Evolutionary conservation across 2,329 filamentous ascomycete genomes (phyloP).

Genomic region (Fusarium nematophilum): DNA sequence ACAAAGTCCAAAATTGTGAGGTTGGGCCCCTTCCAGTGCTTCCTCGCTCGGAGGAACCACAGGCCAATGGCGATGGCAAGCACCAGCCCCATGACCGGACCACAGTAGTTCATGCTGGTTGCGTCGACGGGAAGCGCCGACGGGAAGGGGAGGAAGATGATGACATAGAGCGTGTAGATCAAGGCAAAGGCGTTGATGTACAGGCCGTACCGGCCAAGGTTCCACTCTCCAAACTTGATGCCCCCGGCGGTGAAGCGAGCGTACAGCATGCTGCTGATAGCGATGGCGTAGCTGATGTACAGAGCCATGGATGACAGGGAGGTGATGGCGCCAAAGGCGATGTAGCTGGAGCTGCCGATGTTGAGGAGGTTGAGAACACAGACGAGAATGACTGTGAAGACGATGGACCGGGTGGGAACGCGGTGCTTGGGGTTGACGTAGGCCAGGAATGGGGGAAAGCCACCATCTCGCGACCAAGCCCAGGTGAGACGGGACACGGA

Average conservation of each 20-base stretch:
- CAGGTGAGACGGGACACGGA: conserved; percentile 41
- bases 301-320: conserved; percentile 39
- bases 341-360: conserved; percentile 40
- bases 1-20: conserved; percentile 41
- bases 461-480: conserved; percentile 43
- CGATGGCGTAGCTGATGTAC: conserved; percentile 42
- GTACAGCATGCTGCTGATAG: conserved; percentile 40
- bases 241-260: conserved; percentile 19
- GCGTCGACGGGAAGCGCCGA: conserved; percentile 38
- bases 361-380: conserved; percentile 42
- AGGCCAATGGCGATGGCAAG: conserved; percentile 31
- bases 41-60: conserved; percentile 34
- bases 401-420: conserved; percentile 37
- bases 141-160: conserved; percentile 42
- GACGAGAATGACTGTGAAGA: conserved; percentile 40
- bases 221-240: conserved; percentile 41
- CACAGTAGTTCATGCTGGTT: conserved; percentile 41
- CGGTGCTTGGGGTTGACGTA: conserved; percentile 39
- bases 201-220: conserved; percentile 32
- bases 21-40: conserved; percentile 39
- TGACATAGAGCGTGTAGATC: conserved; percentile 39
- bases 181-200: conserved; percentile 36
- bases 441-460: conserved; percentile 40
- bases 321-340: conserved; percentile 41
- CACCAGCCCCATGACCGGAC: conserved; percentile 39